Conservation (phyloP, 1,284 basidiomycete genomes). For the Ceratobasidium sp. region DNA sequence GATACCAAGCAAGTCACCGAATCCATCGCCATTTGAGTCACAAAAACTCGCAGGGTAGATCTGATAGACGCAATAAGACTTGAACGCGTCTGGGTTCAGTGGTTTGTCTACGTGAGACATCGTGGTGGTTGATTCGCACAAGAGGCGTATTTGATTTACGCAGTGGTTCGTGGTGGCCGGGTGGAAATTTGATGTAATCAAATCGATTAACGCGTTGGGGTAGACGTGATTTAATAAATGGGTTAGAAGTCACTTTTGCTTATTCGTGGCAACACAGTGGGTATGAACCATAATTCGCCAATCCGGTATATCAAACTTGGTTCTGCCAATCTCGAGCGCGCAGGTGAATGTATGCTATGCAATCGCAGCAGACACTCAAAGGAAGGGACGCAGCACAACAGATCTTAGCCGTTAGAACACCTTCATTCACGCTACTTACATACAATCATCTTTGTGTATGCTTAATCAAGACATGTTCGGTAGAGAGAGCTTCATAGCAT, state of each 20-base stretch:
- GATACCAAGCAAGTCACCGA: conserved; percentile 78
- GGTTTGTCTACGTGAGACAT: neutral
- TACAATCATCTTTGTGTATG: neutral
- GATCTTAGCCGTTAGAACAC: too few species aligned
- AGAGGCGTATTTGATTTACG: neutral
- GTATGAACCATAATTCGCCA: too few species aligned
- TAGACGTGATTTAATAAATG: neutral
- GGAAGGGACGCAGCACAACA: too few species aligned
- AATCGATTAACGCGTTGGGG: neutral
- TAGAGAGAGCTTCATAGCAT: conserved; percentile 80
- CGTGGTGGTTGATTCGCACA: neutral
- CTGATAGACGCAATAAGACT: conserved; percentile 60
- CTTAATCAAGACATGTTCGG: conserved; percentile 45
- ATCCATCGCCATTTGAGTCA: conserved; percentile 76
- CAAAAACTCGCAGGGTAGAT: conserved; percentile 80
- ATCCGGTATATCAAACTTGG: too few species aligned
- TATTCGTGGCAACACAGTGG: too few species aligned
- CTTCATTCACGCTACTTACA: neutral
- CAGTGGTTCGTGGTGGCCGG: neutral
- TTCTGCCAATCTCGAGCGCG: too few species aligned
- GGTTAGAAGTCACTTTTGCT: too few species aligned
- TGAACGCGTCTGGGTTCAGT: conserved; percentile 20
- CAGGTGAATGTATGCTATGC: neutral
- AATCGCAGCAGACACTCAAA: too few species aligned
- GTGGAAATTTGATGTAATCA: neutral